Base-by-base conservation (phyloP, 306 rosid genomes). In the Cucumis melo region DNA sequence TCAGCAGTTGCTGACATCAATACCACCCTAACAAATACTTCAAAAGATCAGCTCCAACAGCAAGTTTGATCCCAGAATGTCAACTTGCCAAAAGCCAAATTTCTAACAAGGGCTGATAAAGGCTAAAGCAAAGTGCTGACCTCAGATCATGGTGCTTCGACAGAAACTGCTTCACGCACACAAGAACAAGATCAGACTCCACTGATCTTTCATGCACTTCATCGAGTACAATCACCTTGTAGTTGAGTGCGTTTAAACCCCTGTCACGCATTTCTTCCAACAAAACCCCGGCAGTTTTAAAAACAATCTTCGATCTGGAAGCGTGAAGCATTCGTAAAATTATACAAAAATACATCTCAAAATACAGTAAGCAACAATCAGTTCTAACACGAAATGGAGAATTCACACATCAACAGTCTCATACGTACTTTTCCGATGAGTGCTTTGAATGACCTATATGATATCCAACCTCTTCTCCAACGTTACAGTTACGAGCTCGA, bases 1-100 rank as follows among this genome's bases (percentile, higher is more conserved):
- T 93, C 93, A 76, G 96, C 96, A 60, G 98, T 93, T 78, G 98
- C 98, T 62, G 96, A 93, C 98, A 93, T 93, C 87, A 93, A 84
- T 56, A 93, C 96, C 76, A 93, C 81, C 91, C 98, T 93, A 90
- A 32, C 80, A 46, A 84, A 82, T 42, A 81, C 64, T 75, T 9
- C 60, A 72, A 84, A 54, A 36, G 42, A 44, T 82, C 73, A 83
- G 50, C 85, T 74, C 81, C 77, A 23, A 56, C 32, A 20, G 79
- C 65, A 66, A 79, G 54, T 56, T 62, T 58, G 73, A 53, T 41
- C 76, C 67, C 42, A 66, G 38, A 57, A 16, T 23, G 57, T 72
- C 76, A 72, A 72, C 76, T 32, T 15, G 21, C 68, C 1, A 71
- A 60, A 16, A 17, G 56, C 14, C 36, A 21, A 68, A 75, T 62